phyloP scores from a whole-genome alignment of 1,284 basidiomycete species.

The Heterobasidion occidentale region DNA sequence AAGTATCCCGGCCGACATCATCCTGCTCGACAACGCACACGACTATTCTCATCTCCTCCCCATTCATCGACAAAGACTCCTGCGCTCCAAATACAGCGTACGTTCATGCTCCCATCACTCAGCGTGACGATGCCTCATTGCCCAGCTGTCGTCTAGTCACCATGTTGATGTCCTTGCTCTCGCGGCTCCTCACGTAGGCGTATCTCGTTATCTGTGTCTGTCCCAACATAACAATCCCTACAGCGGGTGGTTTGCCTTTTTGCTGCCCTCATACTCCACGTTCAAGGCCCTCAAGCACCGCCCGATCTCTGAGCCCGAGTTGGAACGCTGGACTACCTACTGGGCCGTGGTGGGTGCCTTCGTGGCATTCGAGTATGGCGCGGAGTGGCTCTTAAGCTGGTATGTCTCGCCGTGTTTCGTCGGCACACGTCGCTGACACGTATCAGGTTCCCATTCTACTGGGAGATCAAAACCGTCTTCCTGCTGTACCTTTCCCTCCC shows the following conservation, averaged over 20 bases:
- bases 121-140: neutral
- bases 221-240: neutral
- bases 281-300: constrained; percentile 59
- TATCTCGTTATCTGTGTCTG: neutral
- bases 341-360: constrained; percentile 61
- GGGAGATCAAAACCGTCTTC: constrained; percentile 63
- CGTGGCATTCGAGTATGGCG: constrained; percentile 60
- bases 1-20: too few relatives aligned
- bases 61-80: too few relatives aligned
- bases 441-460: constrained; percentile 74
- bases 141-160: neutral
- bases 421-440: neutral
- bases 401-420: constrained; percentile 23
- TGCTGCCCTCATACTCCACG: constrained; percentile 53
- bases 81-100: too few relatives aligned
- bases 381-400: constrained; percentile 69
- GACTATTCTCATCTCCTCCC: too few relatives aligned
- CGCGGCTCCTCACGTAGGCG: constrained; percentile 29
- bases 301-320: constrained; percentile 47
- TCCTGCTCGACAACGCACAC: too few relatives aligned
- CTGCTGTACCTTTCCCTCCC: constrained; percentile 70
- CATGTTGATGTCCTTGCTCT: constrained; percentile 43
- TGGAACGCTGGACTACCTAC: constrained; percentile 51
- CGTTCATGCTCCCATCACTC: too few relatives aligned
- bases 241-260: constrained; percentile 66